Conservation (phyloP, 2,329 filamentous ascomycete genomes). For the Keithomyces neogunnii region DNA sequence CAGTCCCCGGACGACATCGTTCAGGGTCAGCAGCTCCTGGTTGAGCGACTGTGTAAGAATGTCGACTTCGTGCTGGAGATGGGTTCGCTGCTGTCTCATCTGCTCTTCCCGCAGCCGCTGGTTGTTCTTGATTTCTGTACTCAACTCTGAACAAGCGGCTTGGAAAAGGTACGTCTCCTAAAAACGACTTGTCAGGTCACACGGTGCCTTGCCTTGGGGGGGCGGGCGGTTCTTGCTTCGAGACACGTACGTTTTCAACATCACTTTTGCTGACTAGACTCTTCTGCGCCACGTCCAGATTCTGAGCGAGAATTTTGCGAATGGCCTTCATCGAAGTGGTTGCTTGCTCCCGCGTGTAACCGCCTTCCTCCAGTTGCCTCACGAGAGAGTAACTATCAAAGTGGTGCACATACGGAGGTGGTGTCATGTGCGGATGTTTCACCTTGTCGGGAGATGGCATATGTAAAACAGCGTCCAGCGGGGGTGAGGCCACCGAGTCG, state of each 20-base stretch:
- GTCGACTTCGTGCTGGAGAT: slow-evolving; percentile 91
- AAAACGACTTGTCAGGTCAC: neutral
- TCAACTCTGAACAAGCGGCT: slow-evolving; percentile 85
- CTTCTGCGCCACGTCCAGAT: slow-evolving; percentile 72
- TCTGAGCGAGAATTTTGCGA: slow-evolving; percentile 64
- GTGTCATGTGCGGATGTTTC: slow-evolving; percentile 58
- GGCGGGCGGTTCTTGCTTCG: neutral
- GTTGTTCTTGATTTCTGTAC: slow-evolving; percentile 75
- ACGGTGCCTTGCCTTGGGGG: neutral
- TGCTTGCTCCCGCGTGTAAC: slow-evolving; percentile 67
- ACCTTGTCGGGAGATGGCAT: slow-evolving; percentile 34
- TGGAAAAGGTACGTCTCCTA: slow-evolving; percentile 85
- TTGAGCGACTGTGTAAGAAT: slow-evolving; percentile 77
- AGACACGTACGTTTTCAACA: slow-evolving; percentile 61
- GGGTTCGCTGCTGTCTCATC: slow-evolving; percentile 72
- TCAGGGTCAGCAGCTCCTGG: slow-evolving; percentile 73
- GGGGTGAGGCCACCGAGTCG: slow-evolving; percentile 22
- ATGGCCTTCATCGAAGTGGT: slow-evolving; percentile 90
- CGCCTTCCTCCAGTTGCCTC: slow-evolving; percentile 64
- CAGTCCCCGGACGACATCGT: slow-evolving; percentile 88
- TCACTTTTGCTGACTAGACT: slow-evolving; percentile 83
- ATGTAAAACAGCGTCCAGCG: slow-evolving; percentile 40
- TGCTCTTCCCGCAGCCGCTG: slow-evolving; percentile 70
- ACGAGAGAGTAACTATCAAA: slow-evolving; percentile 94
- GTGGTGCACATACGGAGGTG: slow-evolving; percentile 83